Evolutionary conservation across 208 protist genomes (phyloP).

Genomic region (Endotrypanum monterogeii): DNA sequence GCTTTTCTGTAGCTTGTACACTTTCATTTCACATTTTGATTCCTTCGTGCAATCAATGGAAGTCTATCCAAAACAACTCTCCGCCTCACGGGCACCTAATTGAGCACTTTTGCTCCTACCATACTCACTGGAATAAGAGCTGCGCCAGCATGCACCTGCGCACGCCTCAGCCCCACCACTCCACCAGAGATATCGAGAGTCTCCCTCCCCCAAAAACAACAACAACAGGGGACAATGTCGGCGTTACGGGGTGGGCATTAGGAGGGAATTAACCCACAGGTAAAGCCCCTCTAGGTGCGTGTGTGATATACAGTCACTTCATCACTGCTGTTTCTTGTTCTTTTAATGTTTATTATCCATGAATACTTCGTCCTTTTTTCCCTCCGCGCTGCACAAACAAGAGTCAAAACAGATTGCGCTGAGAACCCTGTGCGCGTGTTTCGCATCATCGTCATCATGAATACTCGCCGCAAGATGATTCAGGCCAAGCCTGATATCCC

Average conservation of each 20-base stretch:
- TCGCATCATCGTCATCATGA: constrained; percentile 47
- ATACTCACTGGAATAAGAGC: too few relatives aligned
- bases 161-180: too few relatives aligned
- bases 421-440: neutral
- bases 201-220: too few relatives aligned
- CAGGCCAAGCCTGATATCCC: constrained; percentile 45
- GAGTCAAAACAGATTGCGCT: neutral
- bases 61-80: neutral
- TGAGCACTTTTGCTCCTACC: neutral
- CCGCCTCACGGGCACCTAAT: neutral
- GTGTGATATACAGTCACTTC: neutral
- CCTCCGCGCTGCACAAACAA: neutral
- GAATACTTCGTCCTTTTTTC: neutral
- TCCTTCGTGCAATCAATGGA: neutral
- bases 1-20: neutral
- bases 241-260: too few relatives aligned
- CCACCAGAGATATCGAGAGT: too few relatives aligned
- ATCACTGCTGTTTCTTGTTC: neutral
- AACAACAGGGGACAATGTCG: too few relatives aligned
- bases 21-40: too few relatives aligned
- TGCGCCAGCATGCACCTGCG: too few relatives aligned
- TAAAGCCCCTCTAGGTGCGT: neutral
- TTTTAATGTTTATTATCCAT: neutral
- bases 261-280: too few relatives aligned
- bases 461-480: constrained; percentile 69